phyloP scores from a whole-genome alignment of 2,329 filamentous ascomycete species.

The Juglanconis sp. region DNA sequence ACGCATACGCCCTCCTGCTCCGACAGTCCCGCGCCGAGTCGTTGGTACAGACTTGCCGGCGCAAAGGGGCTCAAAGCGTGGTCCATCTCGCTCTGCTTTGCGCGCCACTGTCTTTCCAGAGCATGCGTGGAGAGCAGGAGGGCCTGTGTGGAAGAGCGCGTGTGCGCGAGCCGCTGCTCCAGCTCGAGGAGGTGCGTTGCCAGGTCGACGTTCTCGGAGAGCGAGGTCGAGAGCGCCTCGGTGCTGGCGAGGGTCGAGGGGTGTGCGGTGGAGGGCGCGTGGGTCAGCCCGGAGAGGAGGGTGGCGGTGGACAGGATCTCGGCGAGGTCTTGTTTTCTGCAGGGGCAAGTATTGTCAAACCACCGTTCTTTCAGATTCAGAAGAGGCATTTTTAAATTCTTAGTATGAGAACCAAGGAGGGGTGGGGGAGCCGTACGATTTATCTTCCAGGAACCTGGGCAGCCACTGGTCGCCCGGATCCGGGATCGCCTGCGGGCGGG shows the following conservation, averaged over 20 bases:
- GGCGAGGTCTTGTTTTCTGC: constrained; percentile 75
- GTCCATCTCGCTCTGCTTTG: constrained; percentile 88
- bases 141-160: constrained; percentile 71
- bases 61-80: constrained; percentile 79
- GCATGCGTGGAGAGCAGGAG: constrained; percentile 80
- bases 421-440: constrained; percentile 59
- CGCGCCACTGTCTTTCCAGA: constrained; percentile 86
- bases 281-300: constrained; percentile 72
- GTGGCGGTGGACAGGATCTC: constrained; percentile 61
- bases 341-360: constrained; percentile 4
- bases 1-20: constrained; percentile 81
- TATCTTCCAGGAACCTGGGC: constrained; percentile 72
- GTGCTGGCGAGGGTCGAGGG: constrained; percentile 67
- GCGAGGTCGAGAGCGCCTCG: constrained; percentile 58
- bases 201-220: constrained; percentile 70
- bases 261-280: constrained; percentile 65
- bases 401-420: constrained; percentile 2
- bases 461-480: constrained; percentile 75
- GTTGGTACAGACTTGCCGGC: constrained; percentile 80
- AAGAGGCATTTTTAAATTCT: too few species aligned
- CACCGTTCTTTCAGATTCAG: not conserved
- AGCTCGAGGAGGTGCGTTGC: constrained; percentile 60
- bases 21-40: constrained; percentile 69
- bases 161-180: constrained; percentile 54
- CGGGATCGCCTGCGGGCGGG: constrained; percentile 37